Evolutionary conservation across 768 basidiomycete species (phyloP).

Genomic region (Lactifluus pinguis): DNA sequence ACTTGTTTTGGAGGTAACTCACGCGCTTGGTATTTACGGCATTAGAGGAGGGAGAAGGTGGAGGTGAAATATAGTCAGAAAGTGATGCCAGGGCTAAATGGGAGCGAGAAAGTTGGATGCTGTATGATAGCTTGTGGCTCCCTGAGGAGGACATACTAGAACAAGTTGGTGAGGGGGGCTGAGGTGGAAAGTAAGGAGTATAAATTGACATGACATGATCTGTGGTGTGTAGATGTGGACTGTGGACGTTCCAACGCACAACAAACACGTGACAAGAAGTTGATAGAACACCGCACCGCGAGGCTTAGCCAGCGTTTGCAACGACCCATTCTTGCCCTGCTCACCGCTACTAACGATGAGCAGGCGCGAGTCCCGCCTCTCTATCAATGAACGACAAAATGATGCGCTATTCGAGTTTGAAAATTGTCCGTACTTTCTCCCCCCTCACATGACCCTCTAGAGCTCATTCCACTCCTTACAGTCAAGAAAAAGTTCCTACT

Average conservation of each 20-base stretch:
- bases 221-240: too few species aligned
- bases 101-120: background rate
- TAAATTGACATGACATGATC: slow-evolving; percentile 1
- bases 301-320: background rate
- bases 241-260: too few species aligned
- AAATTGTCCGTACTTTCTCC: slow-evolving; percentile 52
- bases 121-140: background rate
- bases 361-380: slow-evolving; percentile 35
- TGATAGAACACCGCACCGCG: slow-evolving; percentile 3
- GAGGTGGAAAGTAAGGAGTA: slow-evolving; percentile 11
- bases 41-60: slow-evolving; percentile 8
- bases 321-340: slow-evolving; percentile 11
- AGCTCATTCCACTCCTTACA: slow-evolving; percentile 32
- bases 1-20: slow-evolving; percentile 1
- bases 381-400: slow-evolving; percentile 57
- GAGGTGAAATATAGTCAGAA: background rate
- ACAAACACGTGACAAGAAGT: background rate
- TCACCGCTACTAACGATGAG: slow-evolving; percentile 27
- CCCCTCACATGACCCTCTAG: slow-evolving; percentile 8
- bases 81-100: slow-evolving; percentile 11
- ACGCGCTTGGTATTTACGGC: slow-evolving; percentile 1
- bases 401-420: slow-evolving; percentile 81
- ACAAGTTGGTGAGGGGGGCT: background rate
- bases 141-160: background rate
- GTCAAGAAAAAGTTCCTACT: slow-evolving; percentile 91